phyloP scores from a whole-genome alignment of 2,329 filamentous ascomycete species.

The Daldinia sp. region DNA sequence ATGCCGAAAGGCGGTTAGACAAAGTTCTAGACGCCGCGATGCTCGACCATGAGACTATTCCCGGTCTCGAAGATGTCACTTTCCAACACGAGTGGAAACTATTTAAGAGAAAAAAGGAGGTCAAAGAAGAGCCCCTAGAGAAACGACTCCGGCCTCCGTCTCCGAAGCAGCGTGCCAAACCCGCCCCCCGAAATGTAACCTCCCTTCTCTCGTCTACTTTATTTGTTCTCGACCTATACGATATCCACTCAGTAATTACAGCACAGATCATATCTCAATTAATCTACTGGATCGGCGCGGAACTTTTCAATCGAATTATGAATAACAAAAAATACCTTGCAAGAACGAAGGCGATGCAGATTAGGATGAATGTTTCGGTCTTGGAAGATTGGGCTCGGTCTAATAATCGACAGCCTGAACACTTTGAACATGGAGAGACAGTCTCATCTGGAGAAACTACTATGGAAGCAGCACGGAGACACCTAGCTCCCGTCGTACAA shows the following conservation, averaged over 20 bases:
- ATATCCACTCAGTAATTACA: slow-evolving; percentile 96
- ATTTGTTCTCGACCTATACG: slow-evolving; percentile 98
- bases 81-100: slow-evolving; percentile 99
- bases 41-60: slow-evolving; percentile 97
- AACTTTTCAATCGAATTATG: slow-evolving; percentile 98
- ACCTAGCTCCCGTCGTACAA: slow-evolving; percentile 90
- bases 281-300: slow-evolving; percentile 94
- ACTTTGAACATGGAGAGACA: slow-evolving; percentile 92
- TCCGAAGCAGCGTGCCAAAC: slow-evolving; percentile 89
- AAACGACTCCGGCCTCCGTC: slow-evolving; percentile 92
- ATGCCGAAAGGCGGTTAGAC: slow-evolving; percentile 94
- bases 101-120: slow-evolving; percentile 88
- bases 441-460: slow-evolving; percentile 86
- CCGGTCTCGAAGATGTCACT: slow-evolving; percentile 93
- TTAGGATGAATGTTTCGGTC: slow-evolving; percentile 96
- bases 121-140: slow-evolving; percentile 88
- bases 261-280: slow-evolving; percentile 91
- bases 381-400: slow-evolving; percentile 94
- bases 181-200: slow-evolving; percentile 92
- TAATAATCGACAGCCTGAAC: slow-evolving; percentile 94
- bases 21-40: slow-evolving; percentile 93
- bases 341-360: slow-evolving; percentile 98
- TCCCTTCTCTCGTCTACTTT: slow-evolving; percentile 94
- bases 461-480: slow-evolving; percentile 81
- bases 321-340: slow-evolving; percentile 93